These are phyloP conservation scores for Candida xyloterini DNA, from an alignment of 805 yeast genomes.

Conservation along the genomic window DNA sequence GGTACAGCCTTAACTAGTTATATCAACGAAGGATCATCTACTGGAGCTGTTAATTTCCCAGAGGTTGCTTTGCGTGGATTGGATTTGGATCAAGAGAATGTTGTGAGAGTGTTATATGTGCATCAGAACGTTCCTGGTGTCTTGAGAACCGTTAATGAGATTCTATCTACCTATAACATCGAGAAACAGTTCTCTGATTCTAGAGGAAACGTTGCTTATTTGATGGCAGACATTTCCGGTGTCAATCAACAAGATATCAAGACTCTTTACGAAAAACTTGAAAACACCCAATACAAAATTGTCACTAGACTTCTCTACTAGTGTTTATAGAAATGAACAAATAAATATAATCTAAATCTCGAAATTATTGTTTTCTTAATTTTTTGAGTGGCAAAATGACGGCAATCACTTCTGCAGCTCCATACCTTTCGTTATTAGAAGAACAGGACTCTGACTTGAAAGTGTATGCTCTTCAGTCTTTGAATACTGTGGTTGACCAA, in stretches of 20 bases:
- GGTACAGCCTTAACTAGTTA: slow-evolving; percentile 81
- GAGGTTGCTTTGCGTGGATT: slow-evolving; percentile 89
- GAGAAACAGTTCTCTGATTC: slow-evolving; percentile 99
- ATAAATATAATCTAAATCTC: slow-evolving; percentile 1
- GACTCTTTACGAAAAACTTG: slow-evolving; percentile 77
- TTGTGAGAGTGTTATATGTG: slow-evolving; percentile 91
- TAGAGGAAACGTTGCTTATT: slow-evolving; percentile 90
- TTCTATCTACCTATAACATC: slow-evolving; percentile 89
- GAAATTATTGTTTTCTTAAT: slow-evolving; percentile 3
- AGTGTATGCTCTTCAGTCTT: slow-evolving; percentile 77
- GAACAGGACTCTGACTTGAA: slow-evolving; percentile 79
- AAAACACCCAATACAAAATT: slow-evolving; percentile 85
- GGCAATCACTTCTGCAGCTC: slow-evolving; percentile 73
- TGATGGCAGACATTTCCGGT: slow-evolving; percentile 94
- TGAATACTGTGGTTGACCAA: slow-evolving; percentile 81
- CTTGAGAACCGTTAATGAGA: slow-evolving; percentile 93
- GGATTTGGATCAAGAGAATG: slow-evolving; percentile 80
- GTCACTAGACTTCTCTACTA: slow-evolving; percentile 87
- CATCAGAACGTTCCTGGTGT: slow-evolving; percentile 99
- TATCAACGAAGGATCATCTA: slow-evolving; percentile 92
- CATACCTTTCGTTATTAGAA: slow-evolving; percentile 81
- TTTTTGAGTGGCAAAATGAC: slow-evolving; percentile 25
- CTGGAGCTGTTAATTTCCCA: slow-evolving; percentile 98
- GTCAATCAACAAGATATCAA: slow-evolving; percentile 82
- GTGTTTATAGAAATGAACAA: slow-evolving; percentile 5